These are phyloP conservation scores for Phytomonas sp. DNA, from an alignment of 208 protist genomes.

Conservation along the genomic window DNA sequence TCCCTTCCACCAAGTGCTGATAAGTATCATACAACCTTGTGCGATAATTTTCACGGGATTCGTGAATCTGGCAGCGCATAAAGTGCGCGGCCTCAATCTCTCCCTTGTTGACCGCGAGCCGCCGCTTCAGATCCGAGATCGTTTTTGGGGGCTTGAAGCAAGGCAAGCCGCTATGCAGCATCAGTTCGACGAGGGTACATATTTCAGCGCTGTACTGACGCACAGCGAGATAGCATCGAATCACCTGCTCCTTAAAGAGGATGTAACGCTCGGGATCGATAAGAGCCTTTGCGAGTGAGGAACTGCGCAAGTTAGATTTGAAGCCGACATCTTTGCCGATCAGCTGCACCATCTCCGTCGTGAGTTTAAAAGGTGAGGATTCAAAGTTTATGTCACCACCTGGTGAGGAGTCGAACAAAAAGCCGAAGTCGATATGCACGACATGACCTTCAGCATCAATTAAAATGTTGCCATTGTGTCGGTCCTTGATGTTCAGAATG, in stretches of 20 bases:
- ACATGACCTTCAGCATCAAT: conserved; percentile 86
- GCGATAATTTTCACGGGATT: conserved; percentile 70
- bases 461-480: conserved; percentile 95
- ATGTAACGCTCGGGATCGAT: conserved; percentile 81
- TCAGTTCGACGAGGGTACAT: conserved; percentile 75
- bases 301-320: conserved; percentile 41
- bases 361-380: conserved; percentile 91
- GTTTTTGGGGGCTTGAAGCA: conserved; percentile 85
- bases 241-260: conserved; percentile 66
- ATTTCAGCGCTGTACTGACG: conserved; percentile 77
- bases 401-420: conserved; percentile 94
- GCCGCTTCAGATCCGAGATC: conserved; percentile 59
- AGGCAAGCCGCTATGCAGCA: conserved; percentile 78
- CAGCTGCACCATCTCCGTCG: conserved; percentile 87
- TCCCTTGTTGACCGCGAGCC: conserved; percentile 59
- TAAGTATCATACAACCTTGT: conserved; percentile 81
- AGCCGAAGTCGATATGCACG: conserved; percentile 98
- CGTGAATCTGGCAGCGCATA: conserved; percentile 70
- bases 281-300: conserved; percentile 49
- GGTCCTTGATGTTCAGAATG: conserved; percentile 93
- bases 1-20: conserved; percentile 75
- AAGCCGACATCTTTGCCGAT: conserved; percentile 79
- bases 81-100: conserved; percentile 75
- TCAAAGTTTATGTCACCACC: conserved; percentile 93
- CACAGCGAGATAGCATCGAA: conserved; percentile 80